These are phyloP conservation scores for Quercus tomentella DNA, from an alignment of 331 rosid species.

Conservation along the genomic window DNA sequence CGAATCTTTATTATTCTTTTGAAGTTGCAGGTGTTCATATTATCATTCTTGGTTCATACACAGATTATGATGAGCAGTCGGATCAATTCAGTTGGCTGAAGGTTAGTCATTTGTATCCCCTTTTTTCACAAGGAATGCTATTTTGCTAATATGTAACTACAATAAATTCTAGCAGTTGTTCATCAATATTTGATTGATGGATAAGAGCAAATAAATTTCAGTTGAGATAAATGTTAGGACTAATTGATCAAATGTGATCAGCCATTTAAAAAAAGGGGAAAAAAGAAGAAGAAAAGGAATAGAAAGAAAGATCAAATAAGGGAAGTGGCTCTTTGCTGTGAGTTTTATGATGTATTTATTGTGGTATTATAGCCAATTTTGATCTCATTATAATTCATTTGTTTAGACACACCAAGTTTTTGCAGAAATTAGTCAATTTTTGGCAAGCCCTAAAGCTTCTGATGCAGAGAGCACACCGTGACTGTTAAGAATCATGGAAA, in stretches of 20 bases:
- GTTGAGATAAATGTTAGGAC: neutral
- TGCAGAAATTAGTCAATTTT: neutral
- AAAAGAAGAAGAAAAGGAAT: too few species aligned
- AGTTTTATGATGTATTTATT: neutral
- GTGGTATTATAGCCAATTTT: neutral
- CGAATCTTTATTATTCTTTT: conserved; percentile 91
- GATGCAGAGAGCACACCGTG: neutral
- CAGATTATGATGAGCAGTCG: conserved; percentile 68
- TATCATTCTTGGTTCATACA: conserved; percentile 89
- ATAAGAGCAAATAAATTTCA: neutral
- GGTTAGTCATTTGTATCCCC: conserved; percentile 42
- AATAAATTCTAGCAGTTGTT: neutral
- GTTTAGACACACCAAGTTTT: neutral
- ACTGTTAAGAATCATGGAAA: neutral
- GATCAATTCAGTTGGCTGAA: conserved; percentile 85
- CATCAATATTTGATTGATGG: neutral
- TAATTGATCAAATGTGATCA: neutral
- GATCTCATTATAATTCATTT: neutral
- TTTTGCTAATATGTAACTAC: neutral
- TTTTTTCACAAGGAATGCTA: neutral
- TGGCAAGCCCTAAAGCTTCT: neutral
- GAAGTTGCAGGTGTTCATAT: conserved; percentile 76
- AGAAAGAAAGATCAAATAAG: neutral
- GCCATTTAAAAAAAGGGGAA: too few species aligned
- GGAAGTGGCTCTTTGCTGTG: neutral